These are phyloP conservation scores for Saccharomyces pastorianus DNA, from an alignment of 1,139 yeast species.

Conservation along the genomic window DNA sequence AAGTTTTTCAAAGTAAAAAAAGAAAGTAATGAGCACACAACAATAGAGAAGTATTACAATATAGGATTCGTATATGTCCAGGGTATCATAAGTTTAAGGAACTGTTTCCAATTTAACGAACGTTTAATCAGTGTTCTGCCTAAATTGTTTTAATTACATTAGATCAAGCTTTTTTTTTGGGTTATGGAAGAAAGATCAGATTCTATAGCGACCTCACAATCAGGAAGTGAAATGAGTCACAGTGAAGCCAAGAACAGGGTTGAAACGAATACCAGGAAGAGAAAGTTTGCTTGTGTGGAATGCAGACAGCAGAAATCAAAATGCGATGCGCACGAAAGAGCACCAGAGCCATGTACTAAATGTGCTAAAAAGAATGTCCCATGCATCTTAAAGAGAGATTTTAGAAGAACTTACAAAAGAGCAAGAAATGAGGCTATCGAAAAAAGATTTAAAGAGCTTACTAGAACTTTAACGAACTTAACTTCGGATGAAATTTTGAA, in stretches of 20 bases:
- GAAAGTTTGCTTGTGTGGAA: constrained; percentile 85
- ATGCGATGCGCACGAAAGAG: constrained; percentile 75
- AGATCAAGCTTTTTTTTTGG: neutral
- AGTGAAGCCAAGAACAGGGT: neutral
- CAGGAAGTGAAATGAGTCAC: neutral
- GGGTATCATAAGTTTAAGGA: neutral
- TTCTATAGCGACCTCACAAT: neutral
- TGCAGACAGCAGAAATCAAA: constrained; percentile 91
- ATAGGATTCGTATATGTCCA: neutral
- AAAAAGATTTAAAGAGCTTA: constrained; percentile 61
- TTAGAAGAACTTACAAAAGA: constrained; percentile 81
- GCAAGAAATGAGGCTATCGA: constrained; percentile 82
- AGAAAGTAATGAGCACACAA: neutral
- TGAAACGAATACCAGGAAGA: constrained; percentile 22
- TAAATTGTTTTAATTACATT: neutral
- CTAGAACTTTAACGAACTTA: constrained; percentile 46
- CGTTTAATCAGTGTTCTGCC: neutral
- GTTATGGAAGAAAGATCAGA: neutral
- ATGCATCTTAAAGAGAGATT: constrained; percentile 71
- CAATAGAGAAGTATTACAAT: neutral
- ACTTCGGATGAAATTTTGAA: constrained; percentile 43
- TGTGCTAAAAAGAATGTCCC: constrained; percentile 61
- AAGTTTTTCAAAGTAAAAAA: neutral
- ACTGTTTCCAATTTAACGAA: neutral
- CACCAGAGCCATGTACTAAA: constrained; percentile 77